These are phyloP conservation scores for Lactifluus volemus DNA, from an alignment of 768 basidiomycete genomes.

Conservation along the genomic window DNA sequence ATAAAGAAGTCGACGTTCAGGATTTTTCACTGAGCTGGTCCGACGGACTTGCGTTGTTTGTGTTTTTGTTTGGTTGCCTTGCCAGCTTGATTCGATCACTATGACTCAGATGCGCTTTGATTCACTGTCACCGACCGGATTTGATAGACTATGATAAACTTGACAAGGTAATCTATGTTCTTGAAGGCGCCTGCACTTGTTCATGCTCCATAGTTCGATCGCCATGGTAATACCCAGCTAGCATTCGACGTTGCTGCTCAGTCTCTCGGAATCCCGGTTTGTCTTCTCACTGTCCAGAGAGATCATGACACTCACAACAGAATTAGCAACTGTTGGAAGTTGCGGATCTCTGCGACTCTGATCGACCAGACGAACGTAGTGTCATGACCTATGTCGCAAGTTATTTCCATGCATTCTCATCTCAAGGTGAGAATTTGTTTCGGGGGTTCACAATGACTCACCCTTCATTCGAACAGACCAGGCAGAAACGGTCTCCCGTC, in stretches of 20 bases:
- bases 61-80: slow-evolving; percentile 29
- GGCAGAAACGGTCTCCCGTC: slow-evolving; percentile 85
- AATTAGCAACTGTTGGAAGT: slow-evolving; percentile 89
- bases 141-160: slow-evolving; percentile 82
- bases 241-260: slow-evolving; percentile 87
- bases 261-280: slow-evolving; percentile 82
- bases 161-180: slow-evolving; percentile 52
- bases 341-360: slow-evolving; percentile 82
- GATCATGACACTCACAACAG: slow-evolving; percentile 3
- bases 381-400: slow-evolving; percentile 98
- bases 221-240: slow-evolving; percentile 73
- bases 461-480: slow-evolving; percentile 52
- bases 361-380: slow-evolving; percentile 89
- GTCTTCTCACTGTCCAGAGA: neutral
- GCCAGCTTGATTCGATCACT: slow-evolving; percentile 6
- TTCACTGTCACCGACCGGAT: slow-evolving; percentile 96
- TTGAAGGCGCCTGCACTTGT: neutral
- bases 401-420: slow-evolving; percentile 96
- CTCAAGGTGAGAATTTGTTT: slow-evolving; percentile 61
- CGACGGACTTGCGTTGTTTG: slow-evolving; percentile 91
- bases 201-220: slow-evolving; percentile 46
- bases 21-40: slow-evolving; percentile 92
- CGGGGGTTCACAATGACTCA: neutral
- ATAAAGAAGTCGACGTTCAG: slow-evolving; percentile 87
- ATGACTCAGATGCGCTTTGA: slow-evolving; percentile 79